A percentile compares a stretch with the other conserved stretches of the same genome.
phyloP scores from a whole-genome alignment of 1,139 yeast species.

The Debaryomyces nepalensis region DNA sequence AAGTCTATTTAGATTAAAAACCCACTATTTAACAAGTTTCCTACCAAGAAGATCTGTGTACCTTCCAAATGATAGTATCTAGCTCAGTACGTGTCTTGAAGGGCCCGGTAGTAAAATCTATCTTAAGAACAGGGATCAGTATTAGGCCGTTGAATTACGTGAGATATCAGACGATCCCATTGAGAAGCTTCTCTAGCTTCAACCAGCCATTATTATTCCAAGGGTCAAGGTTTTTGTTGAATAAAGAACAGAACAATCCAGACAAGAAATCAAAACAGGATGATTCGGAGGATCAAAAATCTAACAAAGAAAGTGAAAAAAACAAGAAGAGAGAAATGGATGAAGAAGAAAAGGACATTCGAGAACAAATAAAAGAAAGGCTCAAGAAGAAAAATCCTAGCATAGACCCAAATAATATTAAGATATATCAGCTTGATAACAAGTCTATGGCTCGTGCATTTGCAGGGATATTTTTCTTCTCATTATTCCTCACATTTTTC shows the following conservation, averaged over 20 bases:
- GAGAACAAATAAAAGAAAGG: slow-evolving; percentile 39
- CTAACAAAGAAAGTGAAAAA: slow-evolving; percentile 16
- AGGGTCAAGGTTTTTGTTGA: slow-evolving; percentile 10
- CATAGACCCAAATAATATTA: slow-evolving; percentile 36
- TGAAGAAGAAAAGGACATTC: slow-evolving; percentile 32
- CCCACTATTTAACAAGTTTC: not conserved
- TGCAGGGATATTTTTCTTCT: slow-evolving; percentile 19
- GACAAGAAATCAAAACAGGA: slow-evolving; percentile 11
- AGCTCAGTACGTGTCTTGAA: slow-evolving; percentile 10
- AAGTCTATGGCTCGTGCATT: slow-evolving; percentile 24
- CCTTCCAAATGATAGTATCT: slow-evolving; percentile 9
- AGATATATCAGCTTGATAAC: slow-evolving; percentile 35
- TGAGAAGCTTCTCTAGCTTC: slow-evolving; percentile 9
- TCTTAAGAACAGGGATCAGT: slow-evolving; percentile 5
- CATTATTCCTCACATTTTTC: slow-evolving; percentile 17
- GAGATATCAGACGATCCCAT: slow-evolving; percentile 9
- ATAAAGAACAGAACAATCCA: slow-evolving; percentile 1
- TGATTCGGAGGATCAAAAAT: slow-evolving; percentile 16
- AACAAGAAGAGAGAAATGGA: slow-evolving; percentile 18
- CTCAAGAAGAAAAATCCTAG: slow-evolving; percentile 39
- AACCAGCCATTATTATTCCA: slow-evolving; percentile 13
- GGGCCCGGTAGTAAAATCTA: slow-evolving; percentile 7
- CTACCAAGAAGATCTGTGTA: not conserved
- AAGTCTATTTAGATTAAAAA: not conserved
- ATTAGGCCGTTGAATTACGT: slow-evolving; percentile 4